phyloP scores from a whole-genome alignment of 257 asterid genomes.

The Ballota nigra region DNA sequence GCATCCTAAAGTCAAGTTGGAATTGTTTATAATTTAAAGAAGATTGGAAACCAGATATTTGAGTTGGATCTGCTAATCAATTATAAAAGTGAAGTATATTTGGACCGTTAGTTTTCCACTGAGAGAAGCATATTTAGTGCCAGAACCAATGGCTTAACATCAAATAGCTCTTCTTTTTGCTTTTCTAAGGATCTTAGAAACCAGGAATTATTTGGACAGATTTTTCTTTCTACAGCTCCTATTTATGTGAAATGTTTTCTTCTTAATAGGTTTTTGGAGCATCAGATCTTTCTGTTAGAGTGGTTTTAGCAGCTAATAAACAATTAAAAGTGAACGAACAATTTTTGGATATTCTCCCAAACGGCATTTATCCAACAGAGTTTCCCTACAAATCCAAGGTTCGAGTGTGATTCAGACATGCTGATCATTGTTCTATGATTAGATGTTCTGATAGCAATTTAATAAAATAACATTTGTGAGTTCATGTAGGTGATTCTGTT shows the following conservation, averaged over 20 bases:
- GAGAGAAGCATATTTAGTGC: too few relatives aligned
- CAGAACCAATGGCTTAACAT: too few relatives aligned
- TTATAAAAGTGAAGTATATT: too few relatives aligned
- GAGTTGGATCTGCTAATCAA: too few relatives aligned
- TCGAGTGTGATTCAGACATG: constrained; percentile 15
- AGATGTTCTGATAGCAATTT: not conserved
- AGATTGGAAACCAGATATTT: too few relatives aligned
- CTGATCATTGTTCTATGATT: not conserved
- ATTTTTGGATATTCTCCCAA: constrained; percentile 57
- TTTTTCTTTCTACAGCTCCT: not conserved
- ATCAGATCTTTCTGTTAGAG: constrained; percentile 61
- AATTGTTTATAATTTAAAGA: too few relatives aligned
- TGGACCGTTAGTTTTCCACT: too few relatives aligned
- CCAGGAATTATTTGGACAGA: not conserved
- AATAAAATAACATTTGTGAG: constrained; percentile 21
- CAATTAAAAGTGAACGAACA: constrained; percentile 58
- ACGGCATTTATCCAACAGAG: constrained; percentile 55
- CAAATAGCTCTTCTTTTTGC: too few relatives aligned
- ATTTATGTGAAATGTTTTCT: constrained; percentile 17
- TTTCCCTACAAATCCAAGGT: constrained; percentile 78
- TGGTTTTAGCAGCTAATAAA: constrained; percentile 52
- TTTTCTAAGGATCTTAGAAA: too few relatives aligned
- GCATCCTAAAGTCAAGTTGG: too few relatives aligned
- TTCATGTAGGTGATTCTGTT: constrained; percentile 57
- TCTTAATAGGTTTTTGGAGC: constrained; percentile 60